phyloP scores from a whole-genome alignment of 192 early-diverging fungal species.

The Coemansia sp. region DNA sequence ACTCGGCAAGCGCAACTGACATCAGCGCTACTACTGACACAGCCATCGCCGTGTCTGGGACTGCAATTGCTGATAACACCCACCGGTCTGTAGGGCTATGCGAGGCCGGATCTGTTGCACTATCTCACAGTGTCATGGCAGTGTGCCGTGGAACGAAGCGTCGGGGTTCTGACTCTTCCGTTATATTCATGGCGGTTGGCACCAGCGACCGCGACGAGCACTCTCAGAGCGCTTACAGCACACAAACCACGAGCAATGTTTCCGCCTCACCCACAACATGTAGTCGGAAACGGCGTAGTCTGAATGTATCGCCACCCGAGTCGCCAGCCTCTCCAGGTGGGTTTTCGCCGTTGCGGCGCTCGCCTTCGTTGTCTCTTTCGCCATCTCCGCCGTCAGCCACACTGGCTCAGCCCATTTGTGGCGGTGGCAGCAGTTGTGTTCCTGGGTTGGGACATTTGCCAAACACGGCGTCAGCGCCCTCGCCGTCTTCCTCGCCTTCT shows the following conservation, averaged over 20 bases:
- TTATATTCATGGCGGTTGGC: constrained; percentile 36
- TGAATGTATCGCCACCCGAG: constrained; percentile 10
- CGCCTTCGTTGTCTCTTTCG: constrained; percentile 1
- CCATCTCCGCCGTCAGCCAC: constrained; percentile 9
- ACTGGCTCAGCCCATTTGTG: neutral
- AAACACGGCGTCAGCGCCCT: neutral
- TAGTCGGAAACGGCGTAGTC: constrained; percentile 20
- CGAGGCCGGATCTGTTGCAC: neutral
- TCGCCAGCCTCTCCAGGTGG: neutral
- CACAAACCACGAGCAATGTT: neutral
- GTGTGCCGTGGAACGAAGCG: constrained; percentile 45
- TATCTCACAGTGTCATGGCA: neutral
- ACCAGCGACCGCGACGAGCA: neutral
- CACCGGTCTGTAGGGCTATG: neutral
- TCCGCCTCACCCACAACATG: neutral
- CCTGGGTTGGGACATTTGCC: neutral
- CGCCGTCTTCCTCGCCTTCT: neutral
- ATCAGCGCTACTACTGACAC: neutral
- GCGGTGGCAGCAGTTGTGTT: constrained; percentile 7
- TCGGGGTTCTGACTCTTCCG: constrained; percentile 49
- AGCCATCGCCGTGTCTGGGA: neutral
- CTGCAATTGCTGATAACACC: neutral
- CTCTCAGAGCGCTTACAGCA: neutral
- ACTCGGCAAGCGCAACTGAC: neutral
- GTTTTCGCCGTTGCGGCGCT: neutral